These are phyloP conservation scores for Phaffomyces antillensis DNA, from an alignment of 805 yeast species.

Conservation along the genomic window DNA sequence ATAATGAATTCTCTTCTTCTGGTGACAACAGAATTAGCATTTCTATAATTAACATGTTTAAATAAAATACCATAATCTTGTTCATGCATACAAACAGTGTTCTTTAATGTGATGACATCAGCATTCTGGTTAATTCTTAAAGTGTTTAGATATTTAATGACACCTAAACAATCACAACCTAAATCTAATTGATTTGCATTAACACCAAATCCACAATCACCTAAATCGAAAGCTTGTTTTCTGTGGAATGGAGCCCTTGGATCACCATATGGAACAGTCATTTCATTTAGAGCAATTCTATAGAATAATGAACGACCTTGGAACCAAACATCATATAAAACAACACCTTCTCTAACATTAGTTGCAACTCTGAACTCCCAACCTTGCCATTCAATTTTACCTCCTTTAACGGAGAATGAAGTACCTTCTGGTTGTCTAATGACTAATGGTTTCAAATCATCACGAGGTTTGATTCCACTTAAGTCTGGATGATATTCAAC, in stretches of 20 bases:
- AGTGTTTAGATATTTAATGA: conserved; percentile 66
- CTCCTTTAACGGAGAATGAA: conserved; percentile 52
- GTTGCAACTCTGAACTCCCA: conserved; percentile 73
- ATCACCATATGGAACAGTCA: conserved; percentile 87
- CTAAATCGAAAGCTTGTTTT: conserved; percentile 82
- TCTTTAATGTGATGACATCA: conserved; percentile 54
- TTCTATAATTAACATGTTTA: conserved; percentile 78
- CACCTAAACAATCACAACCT: conserved; percentile 82
- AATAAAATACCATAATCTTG: conserved; percentile 70
- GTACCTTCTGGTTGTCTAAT: conserved; percentile 77
- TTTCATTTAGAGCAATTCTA: conserved; percentile 68
- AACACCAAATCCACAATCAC: conserved; percentile 79
- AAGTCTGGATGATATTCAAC: conserved; percentile 65
- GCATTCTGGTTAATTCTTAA: conserved; percentile 50
- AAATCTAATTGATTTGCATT: conserved; percentile 59
- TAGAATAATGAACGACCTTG: conserved; percentile 72
- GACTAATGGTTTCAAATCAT: conserved; percentile 64
- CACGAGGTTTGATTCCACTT: conserved; percentile 33
- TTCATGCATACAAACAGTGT: conserved; percentile 75
- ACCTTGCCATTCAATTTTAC: conserved; percentile 70
- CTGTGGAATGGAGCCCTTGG: conserved; percentile 79
- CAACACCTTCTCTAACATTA: conserved; percentile 75
- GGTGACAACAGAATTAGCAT: conserved; percentile 49
- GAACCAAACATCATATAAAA: conserved; percentile 62
- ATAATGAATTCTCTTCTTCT: conserved; percentile 75